Percentiles rank a stretch among this genome's conserved stretches.
Evolutionary conservation across 208 protist genomes (phyloP).

Genomic region (Phytomonas serpens): DNA sequence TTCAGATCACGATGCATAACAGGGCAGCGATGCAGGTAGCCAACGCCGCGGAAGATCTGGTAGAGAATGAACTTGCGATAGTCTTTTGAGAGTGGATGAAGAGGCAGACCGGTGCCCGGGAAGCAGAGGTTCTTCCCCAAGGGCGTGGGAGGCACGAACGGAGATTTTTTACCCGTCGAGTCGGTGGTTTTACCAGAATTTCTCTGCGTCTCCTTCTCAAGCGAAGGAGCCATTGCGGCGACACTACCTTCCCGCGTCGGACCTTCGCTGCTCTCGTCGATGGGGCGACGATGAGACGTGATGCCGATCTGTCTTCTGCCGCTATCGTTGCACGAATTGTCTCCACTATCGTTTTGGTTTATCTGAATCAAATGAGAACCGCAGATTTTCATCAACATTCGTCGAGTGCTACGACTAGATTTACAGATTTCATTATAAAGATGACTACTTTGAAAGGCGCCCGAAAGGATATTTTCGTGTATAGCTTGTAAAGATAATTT

Average conservation of each 20-base stretch:
- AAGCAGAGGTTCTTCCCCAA: slow-evolving; percentile 11
- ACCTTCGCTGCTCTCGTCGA: background rate
- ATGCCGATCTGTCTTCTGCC: background rate
- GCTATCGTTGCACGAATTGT: background rate
- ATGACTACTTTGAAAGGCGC: background rate
- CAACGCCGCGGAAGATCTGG: slow-evolving; percentile 93
- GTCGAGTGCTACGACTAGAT: background rate
- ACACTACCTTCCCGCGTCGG: background rate
- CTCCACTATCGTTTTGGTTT: background rate
- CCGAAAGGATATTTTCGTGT: background rate
- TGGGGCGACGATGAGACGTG: background rate
- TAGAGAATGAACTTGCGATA: slow-evolving; percentile 97
- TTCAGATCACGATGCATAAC: slow-evolving; percentile 93
- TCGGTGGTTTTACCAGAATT: background rate
- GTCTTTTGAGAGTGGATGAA: slow-evolving; percentile 92
- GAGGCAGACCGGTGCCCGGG: slow-evolving; percentile 27
- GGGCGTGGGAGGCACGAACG: background rate
- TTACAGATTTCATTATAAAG: background rate
- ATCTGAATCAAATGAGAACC: background rate
- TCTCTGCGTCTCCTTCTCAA: slow-evolving; percentile 5
- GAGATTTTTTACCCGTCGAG: slow-evolving; percentile 5
- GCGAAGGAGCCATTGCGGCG: background rate
- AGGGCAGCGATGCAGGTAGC: slow-evolving; percentile 88
- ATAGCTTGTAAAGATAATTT: background rate
- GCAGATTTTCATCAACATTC: background rate